Evolutionary conservation across 768 basidiomycete genomes (phyloP).

Genomic region (Tricholoma matsutake): DNA sequence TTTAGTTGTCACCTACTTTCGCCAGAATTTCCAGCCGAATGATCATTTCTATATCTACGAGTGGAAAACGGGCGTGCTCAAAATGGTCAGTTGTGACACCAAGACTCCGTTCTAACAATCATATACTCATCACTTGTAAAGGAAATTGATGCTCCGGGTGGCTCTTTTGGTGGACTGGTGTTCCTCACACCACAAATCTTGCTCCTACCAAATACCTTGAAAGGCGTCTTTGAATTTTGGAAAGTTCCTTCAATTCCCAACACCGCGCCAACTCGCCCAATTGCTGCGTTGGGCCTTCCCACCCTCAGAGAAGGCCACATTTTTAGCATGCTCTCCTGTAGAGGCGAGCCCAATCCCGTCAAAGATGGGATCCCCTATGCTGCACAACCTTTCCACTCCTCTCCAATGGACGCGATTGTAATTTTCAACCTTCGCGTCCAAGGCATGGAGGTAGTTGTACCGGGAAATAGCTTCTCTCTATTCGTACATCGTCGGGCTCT

Average conservation of each 20-base stretch:
- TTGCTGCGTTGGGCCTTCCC: slow-evolving; percentile 28
- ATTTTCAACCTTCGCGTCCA: slow-evolving; percentile 30
- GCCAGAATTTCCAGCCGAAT: slow-evolving; percentile 7
- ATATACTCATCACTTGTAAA: not conserved
- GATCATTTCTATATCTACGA: slow-evolving; percentile 40
- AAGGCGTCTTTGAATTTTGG: slow-evolving; percentile 34
- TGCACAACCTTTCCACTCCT: slow-evolving; percentile 22
- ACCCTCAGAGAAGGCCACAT: slow-evolving; percentile 19
- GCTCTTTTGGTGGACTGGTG: slow-evolving; percentile 28
- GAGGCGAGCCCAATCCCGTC: slow-evolving; percentile 41
- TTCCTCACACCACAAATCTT: slow-evolving; percentile 33
- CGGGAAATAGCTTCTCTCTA: slow-evolving; percentile 24
- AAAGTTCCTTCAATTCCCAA: slow-evolving; percentile 22
- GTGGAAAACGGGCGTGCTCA: slow-evolving; percentile 38
- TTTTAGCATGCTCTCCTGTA: slow-evolving; percentile 29
- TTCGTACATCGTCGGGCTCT: slow-evolving; percentile 33
- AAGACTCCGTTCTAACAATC: not conserved
- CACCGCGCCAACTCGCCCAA: slow-evolving; percentile 15
- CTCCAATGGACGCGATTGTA: slow-evolving; percentile 28
- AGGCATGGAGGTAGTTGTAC: not conserved
- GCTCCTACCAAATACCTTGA: slow-evolving; percentile 31
- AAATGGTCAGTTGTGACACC: slow-evolving; percentile 28
- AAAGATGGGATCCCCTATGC: slow-evolving; percentile 8
- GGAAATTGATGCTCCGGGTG: not conserved
- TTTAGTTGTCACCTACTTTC: slow-evolving; percentile 30